Conservation (phyloP, 2,329 filamentous ascomycete species). For the Colletotrichum tofieldiae region DNA sequence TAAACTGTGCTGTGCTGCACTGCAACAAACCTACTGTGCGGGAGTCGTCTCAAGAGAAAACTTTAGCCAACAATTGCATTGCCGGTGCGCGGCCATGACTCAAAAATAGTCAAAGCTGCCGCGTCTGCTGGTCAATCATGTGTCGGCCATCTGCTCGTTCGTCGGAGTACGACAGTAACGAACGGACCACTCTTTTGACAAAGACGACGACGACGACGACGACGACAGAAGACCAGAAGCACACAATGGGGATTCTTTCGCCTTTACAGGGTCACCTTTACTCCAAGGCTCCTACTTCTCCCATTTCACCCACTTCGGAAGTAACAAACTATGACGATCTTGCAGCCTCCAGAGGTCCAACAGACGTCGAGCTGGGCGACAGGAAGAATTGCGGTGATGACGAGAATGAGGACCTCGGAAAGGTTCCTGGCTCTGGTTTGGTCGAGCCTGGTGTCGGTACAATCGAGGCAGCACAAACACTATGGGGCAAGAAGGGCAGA, state of each 20-base stretch:
- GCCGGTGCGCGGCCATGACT: conserved; percentile 8
- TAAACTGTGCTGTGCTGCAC: background rate
- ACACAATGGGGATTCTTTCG: conserved; percentile 5
- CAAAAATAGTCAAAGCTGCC: conserved; percentile 8
- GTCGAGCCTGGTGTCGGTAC: conserved; percentile 22
- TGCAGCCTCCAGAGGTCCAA: background rate
- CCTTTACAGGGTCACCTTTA: conserved; percentile 2
- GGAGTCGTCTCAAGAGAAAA: conserved; percentile 24
- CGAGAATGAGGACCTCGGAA: background rate
- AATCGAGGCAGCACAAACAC: conserved; percentile 21
- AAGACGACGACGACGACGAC: background rate
- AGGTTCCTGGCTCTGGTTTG: background rate
- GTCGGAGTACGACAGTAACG: background rate
- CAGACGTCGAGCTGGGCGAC: background rate
- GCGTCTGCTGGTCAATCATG: background rate
- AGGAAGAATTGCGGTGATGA: background rate
- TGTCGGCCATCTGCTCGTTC: background rate
- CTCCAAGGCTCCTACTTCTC: background rate
- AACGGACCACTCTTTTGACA: background rate
- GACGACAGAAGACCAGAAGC: background rate
- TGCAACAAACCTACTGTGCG: conserved; percentile 1
- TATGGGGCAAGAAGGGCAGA: conserved; percentile 27
- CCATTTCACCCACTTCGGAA: background rate
- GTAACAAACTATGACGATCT: background rate
- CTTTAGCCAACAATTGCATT: background rate